Conservation (phyloP, 345 rosid species). For the Eucalyptus marginata region DNA sequence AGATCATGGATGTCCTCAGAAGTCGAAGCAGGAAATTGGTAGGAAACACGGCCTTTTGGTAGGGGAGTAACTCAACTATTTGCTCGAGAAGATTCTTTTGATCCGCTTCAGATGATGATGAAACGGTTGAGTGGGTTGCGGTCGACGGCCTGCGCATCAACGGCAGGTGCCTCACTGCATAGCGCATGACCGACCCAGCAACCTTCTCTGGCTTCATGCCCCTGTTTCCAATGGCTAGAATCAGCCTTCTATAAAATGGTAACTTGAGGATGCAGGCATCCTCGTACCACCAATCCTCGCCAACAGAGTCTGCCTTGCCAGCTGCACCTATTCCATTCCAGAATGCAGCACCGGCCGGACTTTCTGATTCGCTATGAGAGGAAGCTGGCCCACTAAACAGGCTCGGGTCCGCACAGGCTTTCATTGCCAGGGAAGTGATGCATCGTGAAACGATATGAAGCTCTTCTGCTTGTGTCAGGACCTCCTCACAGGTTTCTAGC, state of each 20-base stretch:
- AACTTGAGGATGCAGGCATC: constrained; percentile 56
- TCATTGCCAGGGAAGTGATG: constrained; percentile 67
- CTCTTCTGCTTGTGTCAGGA: constrained; percentile 56
- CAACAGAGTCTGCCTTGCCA: constrained; percentile 12
- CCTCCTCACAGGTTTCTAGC: constrained; percentile 62
- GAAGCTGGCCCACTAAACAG: constrained; percentile 54
- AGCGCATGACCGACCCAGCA: constrained; percentile 54
- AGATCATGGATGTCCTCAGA: constrained; percentile 61
- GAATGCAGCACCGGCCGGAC: neutral
- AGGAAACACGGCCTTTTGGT: constrained; percentile 35
- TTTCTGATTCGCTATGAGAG: constrained; percentile 7
- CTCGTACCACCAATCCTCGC: constrained; percentile 83
- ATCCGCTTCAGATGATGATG: constrained; percentile 19
- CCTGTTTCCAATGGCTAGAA: constrained; percentile 35
- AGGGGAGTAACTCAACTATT: constrained; percentile 59
- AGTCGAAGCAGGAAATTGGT: constrained; percentile 74
- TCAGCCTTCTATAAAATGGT: constrained; percentile 51
- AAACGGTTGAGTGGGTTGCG: constrained; percentile 5
- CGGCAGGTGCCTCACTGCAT: constrained; percentile 64
- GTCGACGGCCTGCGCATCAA: constrained; percentile 42
- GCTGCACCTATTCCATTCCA: constrained; percentile 70
- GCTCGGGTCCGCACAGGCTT: constrained; percentile 54
- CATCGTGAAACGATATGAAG: constrained; percentile 72
- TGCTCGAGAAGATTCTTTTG: constrained; percentile 67
- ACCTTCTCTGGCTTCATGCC: constrained; percentile 46